phyloP scores from a whole-genome alignment of 768 basidiomycete species.

The Coprinopsis marcescibilis region DNA sequence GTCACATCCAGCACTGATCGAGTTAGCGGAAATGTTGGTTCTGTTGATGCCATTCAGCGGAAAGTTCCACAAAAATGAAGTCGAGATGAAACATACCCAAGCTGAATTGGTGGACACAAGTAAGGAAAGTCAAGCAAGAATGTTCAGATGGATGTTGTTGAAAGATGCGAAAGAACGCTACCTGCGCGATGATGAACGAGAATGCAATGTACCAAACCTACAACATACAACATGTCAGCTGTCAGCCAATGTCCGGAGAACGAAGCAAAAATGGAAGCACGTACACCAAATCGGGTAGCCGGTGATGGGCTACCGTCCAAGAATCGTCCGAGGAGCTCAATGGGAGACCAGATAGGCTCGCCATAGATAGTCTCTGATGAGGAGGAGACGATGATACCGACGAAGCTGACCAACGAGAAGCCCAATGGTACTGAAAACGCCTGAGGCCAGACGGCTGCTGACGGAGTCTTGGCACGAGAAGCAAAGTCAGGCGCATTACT shows the following conservation, averaged over 20 bases:
- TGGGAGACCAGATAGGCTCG: constrained; percentile 73
- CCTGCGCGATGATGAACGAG: constrained; percentile 76
- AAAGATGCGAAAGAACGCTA: constrained; percentile 15
- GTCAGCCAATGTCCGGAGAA: neutral
- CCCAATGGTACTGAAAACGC: constrained; percentile 65
- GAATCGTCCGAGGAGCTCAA: constrained; percentile 65
- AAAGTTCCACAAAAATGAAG: no score
- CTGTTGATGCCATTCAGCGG: constrained; percentile 28
- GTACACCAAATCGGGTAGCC: constrained; percentile 63
- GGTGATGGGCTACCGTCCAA: constrained; percentile 56
- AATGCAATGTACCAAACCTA: constrained; percentile 76
- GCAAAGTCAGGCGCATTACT: constrained; percentile 78
- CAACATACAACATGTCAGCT: neutral
- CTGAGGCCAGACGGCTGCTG: constrained; percentile 60
- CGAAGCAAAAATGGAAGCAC: constrained; percentile 11
- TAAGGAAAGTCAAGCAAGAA: no score
- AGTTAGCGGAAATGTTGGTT: constrained; percentile 80
- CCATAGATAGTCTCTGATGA: constrained; percentile 73
- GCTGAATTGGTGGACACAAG: no score
- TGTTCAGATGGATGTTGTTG: neutral
- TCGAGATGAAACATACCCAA: neutral
- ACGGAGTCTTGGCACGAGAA: constrained; percentile 50
- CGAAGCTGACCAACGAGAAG: constrained; percentile 70
- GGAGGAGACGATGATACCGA: constrained; percentile 79
- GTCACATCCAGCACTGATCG: constrained; percentile 79